Percentiles rank a stretch among this genome's conserved stretches.
Evolutionary conservation across 768 basidiomycete species (phyloP).

Genomic region (Porphyrellus cyaneotinctus): DNA sequence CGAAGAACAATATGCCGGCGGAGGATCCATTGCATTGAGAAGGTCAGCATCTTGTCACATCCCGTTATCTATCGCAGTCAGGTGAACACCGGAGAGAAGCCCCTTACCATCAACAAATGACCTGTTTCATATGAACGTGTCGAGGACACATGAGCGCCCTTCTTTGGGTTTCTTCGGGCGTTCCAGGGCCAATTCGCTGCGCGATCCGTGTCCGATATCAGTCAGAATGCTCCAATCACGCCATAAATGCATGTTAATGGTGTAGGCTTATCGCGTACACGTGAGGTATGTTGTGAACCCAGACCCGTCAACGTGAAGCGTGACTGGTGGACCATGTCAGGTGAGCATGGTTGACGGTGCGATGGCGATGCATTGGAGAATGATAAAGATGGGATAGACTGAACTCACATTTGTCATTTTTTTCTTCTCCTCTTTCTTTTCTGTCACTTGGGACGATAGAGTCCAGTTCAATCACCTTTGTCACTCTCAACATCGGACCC

Average conservation of each 20-base stretch:
- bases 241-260: not conserved
- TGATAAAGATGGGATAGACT: conserved; percentile 10
- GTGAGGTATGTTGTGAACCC: not conserved
- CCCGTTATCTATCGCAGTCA: conserved; percentile 6
- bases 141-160: conserved; percentile 11
- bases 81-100: conserved; percentile 3
- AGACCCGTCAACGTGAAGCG: not conserved
- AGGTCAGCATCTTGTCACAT: not conserved
- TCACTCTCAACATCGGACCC: not conserved
- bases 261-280: not conserved
- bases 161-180: not conserved
- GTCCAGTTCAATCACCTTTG: not conserved
- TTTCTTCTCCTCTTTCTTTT: not conserved
- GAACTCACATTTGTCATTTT: not conserved
- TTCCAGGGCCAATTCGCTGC: not conserved
- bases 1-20: not conserved
- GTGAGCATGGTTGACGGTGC: conserved; percentile 13
- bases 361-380: conserved; percentile 12
- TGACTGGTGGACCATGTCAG: conserved; percentile 13
- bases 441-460: not conserved
- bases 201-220: not conserved
- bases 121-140: conserved; percentile 13
- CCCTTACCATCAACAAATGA: conserved; percentile 3
- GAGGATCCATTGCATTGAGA: not conserved
- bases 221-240: not conserved